Conservation (phyloP, 331 rosid genomes). For the Cucumis variabilis region DNA sequence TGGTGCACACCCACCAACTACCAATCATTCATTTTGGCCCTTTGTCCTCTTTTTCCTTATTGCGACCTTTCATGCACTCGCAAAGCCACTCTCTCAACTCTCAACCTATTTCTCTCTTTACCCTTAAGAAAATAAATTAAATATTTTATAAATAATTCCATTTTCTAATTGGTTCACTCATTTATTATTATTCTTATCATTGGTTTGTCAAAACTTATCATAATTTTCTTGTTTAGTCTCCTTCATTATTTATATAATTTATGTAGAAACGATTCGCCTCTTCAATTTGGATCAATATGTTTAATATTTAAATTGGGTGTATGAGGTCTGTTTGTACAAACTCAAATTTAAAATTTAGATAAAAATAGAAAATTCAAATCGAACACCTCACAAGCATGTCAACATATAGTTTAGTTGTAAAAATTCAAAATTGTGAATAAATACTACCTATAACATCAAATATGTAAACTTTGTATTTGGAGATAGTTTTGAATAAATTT, state of each 20-base stretch:
- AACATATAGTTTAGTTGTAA: background rate
- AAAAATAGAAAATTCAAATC: background rate
- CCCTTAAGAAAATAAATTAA: background rate
- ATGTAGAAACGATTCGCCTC: background rate
- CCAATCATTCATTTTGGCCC: slow-evolving; percentile 16
- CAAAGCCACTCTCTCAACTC: slow-evolving; percentile 8
- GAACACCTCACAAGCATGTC: background rate
- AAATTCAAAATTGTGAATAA: background rate
- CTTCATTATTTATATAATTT: background rate
- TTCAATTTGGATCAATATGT: background rate
- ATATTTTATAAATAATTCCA: too few species aligned
- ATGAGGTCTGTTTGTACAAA: background rate
- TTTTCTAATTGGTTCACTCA: background rate
- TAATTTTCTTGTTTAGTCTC: background rate
- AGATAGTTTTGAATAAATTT: too few species aligned
- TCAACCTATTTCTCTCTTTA: slow-evolving; percentile 12
- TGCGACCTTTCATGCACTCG: slow-evolving; percentile 24
- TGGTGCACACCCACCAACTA: background rate
- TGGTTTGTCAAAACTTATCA: background rate
- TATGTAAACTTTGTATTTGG: too few species aligned
- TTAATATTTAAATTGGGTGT: background rate
- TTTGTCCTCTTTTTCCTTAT: background rate
- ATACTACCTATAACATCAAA: background rate
- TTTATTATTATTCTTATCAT: background rate
- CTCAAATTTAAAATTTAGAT: background rate